A percentile compares a stretch with the other conserved stretches of the same genome.
Conservation (phyloP, 352 stramenopile genomes). For the Elongisporangium undulatum region DNA sequence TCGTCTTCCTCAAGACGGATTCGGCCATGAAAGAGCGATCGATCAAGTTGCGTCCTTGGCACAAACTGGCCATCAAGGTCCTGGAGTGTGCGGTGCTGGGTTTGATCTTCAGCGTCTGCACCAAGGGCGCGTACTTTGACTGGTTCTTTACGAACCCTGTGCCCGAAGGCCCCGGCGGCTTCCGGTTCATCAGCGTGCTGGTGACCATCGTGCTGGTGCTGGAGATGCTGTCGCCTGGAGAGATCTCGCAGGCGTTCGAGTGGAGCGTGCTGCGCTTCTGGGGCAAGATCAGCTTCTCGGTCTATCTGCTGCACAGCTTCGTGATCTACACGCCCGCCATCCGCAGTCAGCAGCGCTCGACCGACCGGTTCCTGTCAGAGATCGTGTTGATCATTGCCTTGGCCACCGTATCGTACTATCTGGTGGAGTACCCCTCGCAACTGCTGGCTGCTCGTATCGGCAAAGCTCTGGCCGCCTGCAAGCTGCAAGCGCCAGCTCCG, state of each 20-base stretch:
- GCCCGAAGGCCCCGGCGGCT: conserved; percentile 5
- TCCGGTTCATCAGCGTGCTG: conserved; percentile 19
- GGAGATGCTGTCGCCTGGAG: conserved; percentile 24
- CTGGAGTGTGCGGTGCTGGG: conserved; percentile 14
- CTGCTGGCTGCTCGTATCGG: conserved; percentile 22
- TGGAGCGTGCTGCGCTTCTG: conserved; percentile 29
- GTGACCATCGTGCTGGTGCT: conserved; percentile 24
- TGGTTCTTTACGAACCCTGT: conserved; percentile 22
- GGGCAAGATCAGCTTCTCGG: conserved; percentile 43
- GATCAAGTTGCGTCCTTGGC: conserved; percentile 15
- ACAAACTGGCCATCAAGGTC: conserved; percentile 10
- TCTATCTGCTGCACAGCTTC: conserved; percentile 43
- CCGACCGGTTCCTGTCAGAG: conserved; percentile 21
- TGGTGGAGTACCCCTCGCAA: conserved; percentile 28
- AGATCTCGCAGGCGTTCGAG: conserved; percentile 29
- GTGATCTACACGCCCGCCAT: conserved; percentile 13
- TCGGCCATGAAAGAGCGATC: conserved; percentile 7
- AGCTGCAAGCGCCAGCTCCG: no score
- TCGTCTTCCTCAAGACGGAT: conserved; percentile 21
- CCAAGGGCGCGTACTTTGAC: conserved; percentile 24
- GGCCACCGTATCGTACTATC: conserved; percentile 15
- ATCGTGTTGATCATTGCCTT: conserved; percentile 22
- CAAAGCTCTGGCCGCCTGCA: no score
- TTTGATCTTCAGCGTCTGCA: conserved; percentile 25
- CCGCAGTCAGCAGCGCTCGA: conserved; percentile 13